Conservation (phyloP, 768 basidiomycete species). For the Boletus patriciae region DNA sequence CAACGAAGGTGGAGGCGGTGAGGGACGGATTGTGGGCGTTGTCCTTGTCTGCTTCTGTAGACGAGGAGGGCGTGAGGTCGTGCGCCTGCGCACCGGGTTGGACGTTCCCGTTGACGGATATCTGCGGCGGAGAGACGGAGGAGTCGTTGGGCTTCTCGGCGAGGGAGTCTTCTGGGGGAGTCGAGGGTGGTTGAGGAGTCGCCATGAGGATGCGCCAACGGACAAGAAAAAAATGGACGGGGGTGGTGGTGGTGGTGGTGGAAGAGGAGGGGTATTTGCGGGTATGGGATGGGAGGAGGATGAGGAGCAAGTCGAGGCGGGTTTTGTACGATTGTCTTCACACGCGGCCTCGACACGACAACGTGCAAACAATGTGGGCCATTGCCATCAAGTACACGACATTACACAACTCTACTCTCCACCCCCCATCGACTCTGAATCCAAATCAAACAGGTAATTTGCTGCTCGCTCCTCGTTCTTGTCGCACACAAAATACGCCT, state of each 20-base stretch:
- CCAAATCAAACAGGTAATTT: conserved; percentile 80
- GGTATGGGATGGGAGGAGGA: conserved; percentile 26
- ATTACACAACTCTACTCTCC: conserved; percentile 29
- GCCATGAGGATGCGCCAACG: conserved; percentile 21
- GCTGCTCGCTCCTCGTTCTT: conserved; percentile 97
- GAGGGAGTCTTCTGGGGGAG: conserved; percentile 15
- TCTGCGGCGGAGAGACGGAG: conserved; percentile 10
- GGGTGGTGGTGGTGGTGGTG: not conserved
- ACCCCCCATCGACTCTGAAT: conserved; percentile 44
- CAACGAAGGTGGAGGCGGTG: conserved; percentile 35
- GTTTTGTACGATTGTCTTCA: conserved; percentile 33
- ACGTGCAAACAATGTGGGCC: conserved; percentile 31
- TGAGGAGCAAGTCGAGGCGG: conserved; percentile 15
- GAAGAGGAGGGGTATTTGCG: conserved; percentile 30
- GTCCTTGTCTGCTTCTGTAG: conserved; percentile 39
- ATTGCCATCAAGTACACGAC: not conserved
- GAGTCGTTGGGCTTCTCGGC: conserved; percentile 24
- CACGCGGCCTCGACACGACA: conserved; percentile 20
- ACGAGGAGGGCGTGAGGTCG: conserved; percentile 31
- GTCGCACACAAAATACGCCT: conserved; percentile 94
- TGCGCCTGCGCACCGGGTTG: conserved; percentile 29
- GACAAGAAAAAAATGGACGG: not conserved
- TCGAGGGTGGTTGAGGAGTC: conserved; percentile 19
- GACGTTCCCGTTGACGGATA: conserved; percentile 27
- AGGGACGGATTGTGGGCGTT: conserved; percentile 35